These are phyloP conservation scores for Ophiostoma montium DNA, from an alignment of 2,329 filamentous ascomycete genomes.

Conservation along the genomic window DNA sequence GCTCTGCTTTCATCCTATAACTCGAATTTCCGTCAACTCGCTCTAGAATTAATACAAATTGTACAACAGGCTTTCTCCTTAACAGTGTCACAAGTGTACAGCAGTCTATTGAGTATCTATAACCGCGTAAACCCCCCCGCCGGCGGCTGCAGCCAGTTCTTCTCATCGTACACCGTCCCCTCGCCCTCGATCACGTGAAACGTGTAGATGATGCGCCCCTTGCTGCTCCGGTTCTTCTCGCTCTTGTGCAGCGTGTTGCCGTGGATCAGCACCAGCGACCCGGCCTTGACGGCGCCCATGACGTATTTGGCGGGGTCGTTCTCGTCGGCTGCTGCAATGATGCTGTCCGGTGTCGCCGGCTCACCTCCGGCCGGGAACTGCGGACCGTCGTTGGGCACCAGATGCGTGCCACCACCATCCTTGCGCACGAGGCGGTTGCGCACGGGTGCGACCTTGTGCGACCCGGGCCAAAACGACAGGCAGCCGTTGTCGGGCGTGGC, in stretches of 20 bases:
- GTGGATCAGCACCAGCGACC: constrained; percentile 83
- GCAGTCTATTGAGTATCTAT: too few species aligned
- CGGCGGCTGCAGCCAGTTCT: constrained; percentile 89
- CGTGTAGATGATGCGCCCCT: constrained; percentile 89
- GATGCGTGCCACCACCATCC: constrained; percentile 41
- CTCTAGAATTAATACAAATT: background rate
- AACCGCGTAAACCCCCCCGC: constrained; percentile 63
- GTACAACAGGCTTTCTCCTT: too few species aligned
- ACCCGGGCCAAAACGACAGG: constrained; percentile 71
- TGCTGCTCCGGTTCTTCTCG: constrained; percentile 74
- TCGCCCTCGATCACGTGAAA: constrained; percentile 85
- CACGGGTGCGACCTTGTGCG: constrained; percentile 58
- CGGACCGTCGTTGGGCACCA: constrained; percentile 53
- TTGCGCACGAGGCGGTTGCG: constrained; percentile 61
- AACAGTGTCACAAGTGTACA: too few species aligned
- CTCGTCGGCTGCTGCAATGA: constrained; percentile 16
- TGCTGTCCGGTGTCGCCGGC: constrained; percentile 26
- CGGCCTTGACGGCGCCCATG: constrained; percentile 77
- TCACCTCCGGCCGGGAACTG: constrained; percentile 41
- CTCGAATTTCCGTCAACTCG: background rate
- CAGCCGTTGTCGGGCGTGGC: constrained; percentile 78
- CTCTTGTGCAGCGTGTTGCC: constrained; percentile 94
- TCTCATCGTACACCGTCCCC: constrained; percentile 58
- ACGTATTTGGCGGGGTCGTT: constrained; percentile 48
- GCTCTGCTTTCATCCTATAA: background rate